A percentile compares a stretch with the other conserved stretches of the same genome.
Evolutionary conservation across 1,284 basidiomycete species (phyloP).

Genomic region (Ganoderma meredithae): DNA sequence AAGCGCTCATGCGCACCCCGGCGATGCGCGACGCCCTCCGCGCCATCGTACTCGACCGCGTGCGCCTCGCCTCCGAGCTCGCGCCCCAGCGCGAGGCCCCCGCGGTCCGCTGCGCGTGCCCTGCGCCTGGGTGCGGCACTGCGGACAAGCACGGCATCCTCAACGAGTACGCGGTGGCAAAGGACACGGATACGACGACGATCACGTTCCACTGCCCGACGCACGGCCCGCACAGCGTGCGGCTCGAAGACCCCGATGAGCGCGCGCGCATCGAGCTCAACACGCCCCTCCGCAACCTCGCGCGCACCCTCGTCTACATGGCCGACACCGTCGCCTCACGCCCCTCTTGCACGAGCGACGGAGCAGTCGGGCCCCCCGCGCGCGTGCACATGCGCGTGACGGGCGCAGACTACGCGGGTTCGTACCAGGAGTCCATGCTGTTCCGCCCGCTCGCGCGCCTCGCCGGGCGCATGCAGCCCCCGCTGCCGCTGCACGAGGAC

Average conservation of each 20-base stretch:
- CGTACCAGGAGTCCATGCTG: constrained; percentile 40
- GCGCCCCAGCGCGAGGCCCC: constrained; percentile 34
- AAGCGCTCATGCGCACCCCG: constrained; percentile 31
- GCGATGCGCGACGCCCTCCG: constrained; percentile 31
- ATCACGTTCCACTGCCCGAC: constrained; percentile 38
- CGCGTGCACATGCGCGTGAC: constrained; percentile 40
- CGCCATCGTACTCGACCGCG: constrained; percentile 32
- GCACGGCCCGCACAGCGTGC: constrained; percentile 36
- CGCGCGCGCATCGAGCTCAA: constrained; percentile 40
- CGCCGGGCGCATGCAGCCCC: constrained; percentile 16
- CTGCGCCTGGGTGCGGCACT: constrained; percentile 35
- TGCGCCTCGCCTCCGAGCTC: constrained; percentile 31
- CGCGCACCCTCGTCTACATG: constrained; percentile 36
- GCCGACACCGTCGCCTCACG: constrained; percentile 13
- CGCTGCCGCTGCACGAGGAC: constrained; percentile 8
- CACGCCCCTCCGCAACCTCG: constrained; percentile 42
- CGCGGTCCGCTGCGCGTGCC: constrained; percentile 40
- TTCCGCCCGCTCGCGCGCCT: constrained; percentile 35
- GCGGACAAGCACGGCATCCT: constrained; percentile 42
- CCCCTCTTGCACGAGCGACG: not conserved
- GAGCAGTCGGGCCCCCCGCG: not conserved
- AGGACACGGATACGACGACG: constrained; percentile 13
- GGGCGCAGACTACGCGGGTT: constrained; percentile 40
- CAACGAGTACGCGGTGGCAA: constrained; percentile 32
- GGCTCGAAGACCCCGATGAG: constrained; percentile 29